Base-by-base conservation (phyloP, 495 filamentous ascomycete species). In the Trichocladium uniseriatum region DNA sequence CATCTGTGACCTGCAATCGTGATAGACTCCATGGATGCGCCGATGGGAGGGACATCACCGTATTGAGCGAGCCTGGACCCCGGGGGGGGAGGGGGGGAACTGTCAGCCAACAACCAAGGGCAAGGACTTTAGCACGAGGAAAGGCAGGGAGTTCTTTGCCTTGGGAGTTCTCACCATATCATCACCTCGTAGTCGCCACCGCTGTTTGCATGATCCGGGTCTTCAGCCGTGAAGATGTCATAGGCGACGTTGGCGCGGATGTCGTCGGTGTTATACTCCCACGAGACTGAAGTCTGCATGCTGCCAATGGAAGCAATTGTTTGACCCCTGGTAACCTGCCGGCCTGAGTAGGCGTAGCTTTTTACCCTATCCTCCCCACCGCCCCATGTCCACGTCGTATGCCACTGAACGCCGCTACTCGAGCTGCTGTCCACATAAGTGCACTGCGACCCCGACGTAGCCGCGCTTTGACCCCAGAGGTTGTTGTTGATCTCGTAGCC, bases 171-270 rank as follows among this genome's bases (percentile, higher is more conserved):
- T 50, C 51, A 74, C 70, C 71, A 76, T 16, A 76, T 67, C 72
- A 74, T 74, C 21, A 76, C 52, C 48, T 76, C 71, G 48, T 72
- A 74, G 41, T 76, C 70, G 15, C 71, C 71, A 24, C 65, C 63
- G 35, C 53, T 68, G 2, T 61, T 75, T n/a, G 45, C 56, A 51
- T 74, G 71, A 37, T 72, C 66, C 11, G 61, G 64, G 51, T 74
- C 64, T 5, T 66, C 60, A 0, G 70, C 65, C 1, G 71, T 76
- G 53, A 76, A 76, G 16, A 74, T 50, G 49, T 74, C 71, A 41
- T 74, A 74, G 0, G 71, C 63, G 9, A 76, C 71, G 55, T 76
- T 65, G 14, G 69, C 69, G 9, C 55, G 53, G 52, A 74, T 60
- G 45, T 65, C 55, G 41, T 51, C 64, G 31, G 60, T 67, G 46